A percentile compares a stretch with the other conserved stretches of the same genome.
These are phyloP conservation scores for Amylostereum areolatum DNA, from an alignment of 1,284 basidiomycete genomes.

Conservation along the genomic window DNA sequence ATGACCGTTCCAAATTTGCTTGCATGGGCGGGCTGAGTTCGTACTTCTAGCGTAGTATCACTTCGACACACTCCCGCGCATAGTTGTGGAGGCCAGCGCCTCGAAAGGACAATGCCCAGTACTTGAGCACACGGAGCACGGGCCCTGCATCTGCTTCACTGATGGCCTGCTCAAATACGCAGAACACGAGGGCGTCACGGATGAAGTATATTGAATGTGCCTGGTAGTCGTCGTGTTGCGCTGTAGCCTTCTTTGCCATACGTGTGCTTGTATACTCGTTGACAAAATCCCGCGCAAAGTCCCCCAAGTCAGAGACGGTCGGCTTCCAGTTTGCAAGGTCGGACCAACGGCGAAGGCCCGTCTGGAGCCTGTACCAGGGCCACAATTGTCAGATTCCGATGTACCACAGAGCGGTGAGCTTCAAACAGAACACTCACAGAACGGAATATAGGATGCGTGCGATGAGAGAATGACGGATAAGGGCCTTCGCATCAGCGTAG, in stretches of 20 bases:
- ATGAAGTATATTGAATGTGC: constrained; percentile 21
- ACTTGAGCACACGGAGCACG: constrained; percentile 19
- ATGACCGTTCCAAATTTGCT: constrained; percentile 16
- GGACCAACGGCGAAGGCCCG: too few relatives aligned
- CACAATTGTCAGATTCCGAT: too few relatives aligned
- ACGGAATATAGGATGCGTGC: constrained; percentile 16
- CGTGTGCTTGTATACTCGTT: too few relatives aligned
- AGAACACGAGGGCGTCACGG: constrained; percentile 21
- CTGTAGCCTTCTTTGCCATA: constrained; percentile 12
- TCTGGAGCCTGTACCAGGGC: too few relatives aligned
- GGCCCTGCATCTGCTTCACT: constrained; percentile 21
- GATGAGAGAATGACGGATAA: constrained; percentile 16
- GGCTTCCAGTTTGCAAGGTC: too few relatives aligned
- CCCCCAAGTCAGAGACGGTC: too few relatives aligned
- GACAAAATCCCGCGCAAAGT: too few relatives aligned
- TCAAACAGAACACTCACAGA: too few relatives aligned
- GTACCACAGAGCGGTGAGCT: too few relatives aligned
- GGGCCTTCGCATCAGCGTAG: constrained; percentile 20
- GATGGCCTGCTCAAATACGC: constrained; percentile 21
- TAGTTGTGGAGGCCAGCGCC: constrained; percentile 24
- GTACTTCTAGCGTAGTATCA: constrained; percentile 19
- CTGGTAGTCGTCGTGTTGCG: constrained; percentile 12
- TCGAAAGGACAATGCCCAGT: constrained; percentile 20
- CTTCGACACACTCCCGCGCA: constrained; percentile 22
- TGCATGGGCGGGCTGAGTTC: constrained; percentile 14